Percentiles rank a stretch among this genome's conserved stretches.
These are phyloP conservation scores for Monosporozyma aquatica DNA, from an alignment of 805 yeast species.

Conservation along the genomic window DNA sequence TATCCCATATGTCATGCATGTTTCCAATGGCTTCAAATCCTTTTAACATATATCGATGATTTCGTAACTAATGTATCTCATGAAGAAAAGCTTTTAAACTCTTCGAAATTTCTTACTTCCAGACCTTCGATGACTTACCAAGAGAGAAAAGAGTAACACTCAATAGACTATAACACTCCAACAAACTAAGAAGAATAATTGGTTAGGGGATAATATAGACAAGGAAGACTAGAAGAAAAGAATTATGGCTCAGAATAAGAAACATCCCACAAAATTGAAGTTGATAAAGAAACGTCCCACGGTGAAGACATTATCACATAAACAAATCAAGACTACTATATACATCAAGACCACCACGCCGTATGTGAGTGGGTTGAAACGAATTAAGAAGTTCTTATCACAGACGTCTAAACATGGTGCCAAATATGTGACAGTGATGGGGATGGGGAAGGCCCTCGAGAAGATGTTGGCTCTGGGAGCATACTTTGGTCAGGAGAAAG, in stretches of 20 bases:
- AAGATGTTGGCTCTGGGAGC: slow-evolving; percentile 55
- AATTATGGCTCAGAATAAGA: neutral
- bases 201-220: no score
- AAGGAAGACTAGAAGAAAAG: no score
- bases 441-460: slow-evolving; percentile 68
- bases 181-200: no score
- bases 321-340: slow-evolving; percentile 40
- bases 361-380: slow-evolving; percentile 60
- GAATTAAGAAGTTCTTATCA: slow-evolving; percentile 44
- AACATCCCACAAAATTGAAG: neutral
- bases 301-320: slow-evolving; percentile 30
- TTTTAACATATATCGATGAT: no score
- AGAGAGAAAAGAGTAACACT: no score
- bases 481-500: slow-evolving; percentile 44
- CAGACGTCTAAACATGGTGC: slow-evolving; percentile 33
- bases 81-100: no score
- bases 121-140: no score
- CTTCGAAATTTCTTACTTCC: no score
- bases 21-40: no score
- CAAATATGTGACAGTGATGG: slow-evolving; percentile 48
- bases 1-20: no score
- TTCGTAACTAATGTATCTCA: no score
- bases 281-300: slow-evolving; percentile 17
- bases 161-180: no score
- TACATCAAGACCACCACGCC: slow-evolving; percentile 62